Base-by-base conservation (phyloP, 768 basidiomycete species). In the Serpula lacrymans region DNA sequence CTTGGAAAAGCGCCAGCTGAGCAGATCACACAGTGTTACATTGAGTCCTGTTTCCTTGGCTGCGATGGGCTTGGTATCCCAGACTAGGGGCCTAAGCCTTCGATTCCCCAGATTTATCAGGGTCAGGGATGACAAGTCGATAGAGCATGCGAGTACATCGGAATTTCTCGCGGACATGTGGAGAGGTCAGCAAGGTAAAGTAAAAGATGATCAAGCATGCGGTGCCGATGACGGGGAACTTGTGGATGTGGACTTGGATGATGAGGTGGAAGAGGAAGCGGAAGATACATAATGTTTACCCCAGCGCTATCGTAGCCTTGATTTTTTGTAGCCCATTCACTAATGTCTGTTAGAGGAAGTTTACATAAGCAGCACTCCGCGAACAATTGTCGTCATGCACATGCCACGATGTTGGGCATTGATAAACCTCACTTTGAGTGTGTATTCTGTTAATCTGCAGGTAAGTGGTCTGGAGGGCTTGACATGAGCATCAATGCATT, bases 91-190 rank as follows among this genome's bases (percentile, higher is more conserved):
- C 4, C 67, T 94, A 22, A 88, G 85, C 50, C 61, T 95, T 10
- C 82, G 93, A 10, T 96, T 96, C 60, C 93, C 93, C 29, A 74
- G 92, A 25, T 95, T 94, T 64, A 70, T 94, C 41, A 76, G 71
- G 43, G 53, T 77, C 6, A 69, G 87, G 18, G 79, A 82, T 8
- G 92, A 94, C 62, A 93, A 91, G 60, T 52, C 53, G 5, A 70
- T 82, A 37, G 81, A 84, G 52, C 62, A 84, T 48, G 90, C 88
- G 2, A 90, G 81, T 49, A 81, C 82, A 3, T 71, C 81, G 2
- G 69, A 75, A 14, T 81, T 88, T 54, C 67, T 94, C 35, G 84
- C 77, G 7, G 69, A 72, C 10, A 75, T 92, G 59, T 92, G 80
- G 61, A 66, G 68, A 39, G 69, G 69, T 29, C 88, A 93, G 59